Base-by-base conservation (phyloP, 768 basidiomycete genomes). In the Suillus placidus region DNA sequence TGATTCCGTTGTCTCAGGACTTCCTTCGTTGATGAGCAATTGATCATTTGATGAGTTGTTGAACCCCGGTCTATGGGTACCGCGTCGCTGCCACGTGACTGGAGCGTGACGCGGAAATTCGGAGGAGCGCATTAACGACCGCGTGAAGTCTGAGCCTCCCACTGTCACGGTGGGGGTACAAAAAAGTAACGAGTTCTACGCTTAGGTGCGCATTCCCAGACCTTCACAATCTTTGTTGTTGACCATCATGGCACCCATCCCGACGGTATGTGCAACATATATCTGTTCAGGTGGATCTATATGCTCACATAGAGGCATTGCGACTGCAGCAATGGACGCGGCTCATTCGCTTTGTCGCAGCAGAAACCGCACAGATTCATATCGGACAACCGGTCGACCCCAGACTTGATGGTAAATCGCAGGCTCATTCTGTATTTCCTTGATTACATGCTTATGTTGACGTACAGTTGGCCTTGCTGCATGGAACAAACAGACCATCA, bases 271-370 rank as follows among this genome's bases (percentile, higher is more conserved):
- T 72, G 47, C 34, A 42, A 32, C 58, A 42, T 30, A 14, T 32
- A 60, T 60, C 30, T 60, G 12, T 42, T 42, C 40, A 60, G 26
- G 6, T 60, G 26, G 26, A 60, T n/a, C 20, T 63, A 23, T 20
- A 69, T 73, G 71, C 58, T 68, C 43, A 58, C 54, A 32, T 18
- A 57, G 32, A 8, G 32, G 65, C 35, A 45, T 58, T 20, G 54
- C 43, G 16, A 56, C 57, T 56, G 16, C 67, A 91, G 88, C 81
- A 84, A 83, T 94, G 92, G 92, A 87, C 87, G 40, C 88, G 92
- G 60, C 84, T 94, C 61, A 92, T 94, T 70, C 90, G 92, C 66
- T 94, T 94, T 73, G 83, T 91, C 37, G 92, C 92, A 26, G 82
- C 79, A 16, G 93, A 94, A 79, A 93, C 91, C 0, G 81, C 84